Base-by-base conservation (phyloP, 176 grass and related monocot genomes). In the Phoenix dactylifera region DNA sequence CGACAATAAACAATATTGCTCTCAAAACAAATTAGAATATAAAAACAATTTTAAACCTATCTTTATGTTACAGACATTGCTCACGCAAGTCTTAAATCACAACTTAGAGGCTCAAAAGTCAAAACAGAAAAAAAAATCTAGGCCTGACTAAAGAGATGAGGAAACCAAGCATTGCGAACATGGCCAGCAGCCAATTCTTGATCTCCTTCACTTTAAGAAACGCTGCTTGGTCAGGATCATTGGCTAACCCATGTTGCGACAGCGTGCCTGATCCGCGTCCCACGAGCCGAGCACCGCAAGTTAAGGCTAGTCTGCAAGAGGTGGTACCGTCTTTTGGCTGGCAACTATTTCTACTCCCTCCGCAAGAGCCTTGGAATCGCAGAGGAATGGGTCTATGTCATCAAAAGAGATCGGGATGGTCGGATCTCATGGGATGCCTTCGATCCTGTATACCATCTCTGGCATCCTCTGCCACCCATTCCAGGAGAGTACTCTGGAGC, bases 151-250 rank as follows among this genome's bases (percentile, higher is more conserved):
- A 29, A 29, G 5, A 30, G 59, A 98, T 76, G 79, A 92, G 92
- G 93, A 98, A 98, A 0, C 78, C 87, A 2, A 98, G 51, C 88
- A 98, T 98, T 49, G 84, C 65, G 72, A 92, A 89, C 87, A 98
- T 92, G 73, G 87, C 88, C 5, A 92, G 63, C 56, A 84, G 64
- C 2, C 88, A 87, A 16, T 98, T 98, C 88, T 98, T 98, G 79
- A 92, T 98, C 76, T 98, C 93, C 82, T 98, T 98, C 60, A 98
- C 93, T 66, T 98, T 92, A 29, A 92, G 85, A 20, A 98, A 26
- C 3, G 87, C 87, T 1, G 81, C 84, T 71, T 92, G 87, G 76
- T 89, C 84, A 3, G 87, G 93, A 79, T 92, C 87, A 51, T 65
- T 81, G 16, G 81, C 93, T 0, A 98, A 63, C n/a, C n/a, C n/a